Base-by-base conservation (phyloP, 257 asterid species). In the Craterostigma plantagineum region DNA sequence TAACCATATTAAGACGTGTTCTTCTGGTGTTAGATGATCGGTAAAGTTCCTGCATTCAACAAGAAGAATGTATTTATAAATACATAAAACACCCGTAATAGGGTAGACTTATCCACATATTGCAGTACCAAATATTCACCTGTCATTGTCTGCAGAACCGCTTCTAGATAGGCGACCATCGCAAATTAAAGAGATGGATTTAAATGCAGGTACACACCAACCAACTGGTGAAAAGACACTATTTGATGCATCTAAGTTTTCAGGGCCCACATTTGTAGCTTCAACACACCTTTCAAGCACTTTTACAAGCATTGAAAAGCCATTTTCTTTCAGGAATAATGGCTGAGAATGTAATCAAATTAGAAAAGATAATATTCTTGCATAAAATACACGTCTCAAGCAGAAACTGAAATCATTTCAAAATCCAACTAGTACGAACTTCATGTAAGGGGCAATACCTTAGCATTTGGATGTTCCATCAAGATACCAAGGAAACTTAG, bases 381-480 rank as follows among this genome's bases (percentile, higher is more conserved):
- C 30, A 23, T n/a, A n/a, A n/a, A n/a, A n/a, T 23, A 35, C 38
- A 43, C 14, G 39, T 33, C 18, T 1, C 40, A 49, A 14, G 37
- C 36, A 18, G 34, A 58, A 42, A 30, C 35, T 4, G 36, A 43
- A 45, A 14, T 10, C 30, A 23, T 23, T 23, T 23, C 4, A 23
- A 23, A 23, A 23, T 23, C 4, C 30, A 23, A 42, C 46, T 11
- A 2, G 18, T 8, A 23, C 7, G 18, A 42, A 15, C 14, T n/a
- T 23, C 30, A 6, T 23, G 6, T 23, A n/a, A n/a, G n/a, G n/a
- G 30, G 30, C 30, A 52, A 51, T 49, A 87, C 98, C 95, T 90
- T 83, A 18, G 94, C 92, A 65, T 63, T 59, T 42, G 95, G 94
- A 64, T 90, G 98, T 63, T 90, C 95, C 73, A 79, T 56, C 48